Base-by-base conservation (phyloP, 805 yeast genomes). In the Cyberlindnera subsufficiens region DNA sequence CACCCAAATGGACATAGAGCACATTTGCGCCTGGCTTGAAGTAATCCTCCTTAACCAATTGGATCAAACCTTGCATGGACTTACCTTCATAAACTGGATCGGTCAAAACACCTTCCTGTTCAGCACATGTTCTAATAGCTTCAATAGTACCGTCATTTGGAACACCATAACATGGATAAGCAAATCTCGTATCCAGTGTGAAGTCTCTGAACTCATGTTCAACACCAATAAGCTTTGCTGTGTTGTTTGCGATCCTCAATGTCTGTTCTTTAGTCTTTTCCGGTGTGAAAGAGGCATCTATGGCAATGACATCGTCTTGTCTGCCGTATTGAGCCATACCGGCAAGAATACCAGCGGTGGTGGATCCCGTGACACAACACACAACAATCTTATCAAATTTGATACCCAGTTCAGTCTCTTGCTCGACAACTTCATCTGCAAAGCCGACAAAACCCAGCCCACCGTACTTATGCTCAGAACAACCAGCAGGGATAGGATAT, bases 81-180 rank as follows among this genome's bases (percentile, higher is more conserved):
- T 47, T 47, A 39, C 50, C 50, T 34, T 47, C 50, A 42, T 47
- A 47, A 16, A 47, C 50, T 30, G 50, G 50, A 40, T 47, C 50
- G 5, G 50, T 47, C 36, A 47, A 30, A 14, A 47, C 45, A 47
- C 50, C 50, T 32, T 47, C 50, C 6, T 44, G 42, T 36, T 47
- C 50, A 22, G 42, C 50, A 42, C 50, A 47, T 40, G 44, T 47
- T 47, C 50, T 43, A 38, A 47, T 47, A 42, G 50, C 50, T 36
- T 47, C 50, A 35, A 47, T 47, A 35, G 50, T 47, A 9, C 44
- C 47, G 7, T 47, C 50, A 43, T 47, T 47, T 15, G 50, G 50
- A 25, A 47, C 50, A 41, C 50, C 50, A 38, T 47, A 47, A 17
- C 44, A 43, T 37, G 50, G 50, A 39, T 47, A 41, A 19, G 50